phyloP scores from a whole-genome alignment of 495 filamentous ascomycete species.

The Penicillium coprophilum region DNA sequence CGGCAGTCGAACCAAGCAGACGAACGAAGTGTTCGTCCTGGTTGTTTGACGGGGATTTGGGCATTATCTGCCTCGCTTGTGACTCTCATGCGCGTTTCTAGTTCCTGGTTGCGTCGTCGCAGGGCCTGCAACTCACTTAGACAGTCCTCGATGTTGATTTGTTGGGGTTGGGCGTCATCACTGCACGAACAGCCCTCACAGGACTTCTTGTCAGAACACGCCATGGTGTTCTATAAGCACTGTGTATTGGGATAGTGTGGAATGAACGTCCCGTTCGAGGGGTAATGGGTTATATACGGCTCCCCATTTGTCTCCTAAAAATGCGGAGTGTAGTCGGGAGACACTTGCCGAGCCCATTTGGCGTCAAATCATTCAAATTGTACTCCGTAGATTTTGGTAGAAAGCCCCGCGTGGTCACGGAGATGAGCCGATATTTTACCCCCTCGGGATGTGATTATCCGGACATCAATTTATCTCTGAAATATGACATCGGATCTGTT shows the following conservation, averaged over 20 bases:
- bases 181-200: slow-evolving; percentile 44
- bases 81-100: slow-evolving; percentile 25
- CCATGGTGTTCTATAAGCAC: slow-evolving; percentile 24
- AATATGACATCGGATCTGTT: not conserved
- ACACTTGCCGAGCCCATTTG: slow-evolving; percentile 1
- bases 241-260: not conserved
- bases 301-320: slow-evolving; percentile 6
- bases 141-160: slow-evolving; percentile 28
- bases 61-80: slow-evolving; percentile 5
- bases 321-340: slow-evolving; percentile 8
- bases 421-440: slow-evolving; percentile 14
- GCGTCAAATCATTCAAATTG: not conserved
- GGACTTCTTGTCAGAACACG: slow-evolving; percentile 34
- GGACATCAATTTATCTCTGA: not conserved
- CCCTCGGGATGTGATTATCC: slow-evolving; percentile 13
- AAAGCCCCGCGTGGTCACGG: not conserved
- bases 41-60: slow-evolving; percentile 14
- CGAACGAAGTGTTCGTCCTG: slow-evolving; percentile 43
- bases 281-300: slow-evolving; percentile 8
- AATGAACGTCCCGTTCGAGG: not conserved
- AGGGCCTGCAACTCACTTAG: slow-evolving; percentile 25
- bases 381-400: not conserved
- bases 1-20: slow-evolving; percentile 49
- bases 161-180: slow-evolving; percentile 20
- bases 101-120: slow-evolving; percentile 28